Evolutionary conservation across 164 flowering plant genomes (phyloP), one percentile per base, ranked within the genome.

Genomic region (Cinnamomum micranthum): DNA sequence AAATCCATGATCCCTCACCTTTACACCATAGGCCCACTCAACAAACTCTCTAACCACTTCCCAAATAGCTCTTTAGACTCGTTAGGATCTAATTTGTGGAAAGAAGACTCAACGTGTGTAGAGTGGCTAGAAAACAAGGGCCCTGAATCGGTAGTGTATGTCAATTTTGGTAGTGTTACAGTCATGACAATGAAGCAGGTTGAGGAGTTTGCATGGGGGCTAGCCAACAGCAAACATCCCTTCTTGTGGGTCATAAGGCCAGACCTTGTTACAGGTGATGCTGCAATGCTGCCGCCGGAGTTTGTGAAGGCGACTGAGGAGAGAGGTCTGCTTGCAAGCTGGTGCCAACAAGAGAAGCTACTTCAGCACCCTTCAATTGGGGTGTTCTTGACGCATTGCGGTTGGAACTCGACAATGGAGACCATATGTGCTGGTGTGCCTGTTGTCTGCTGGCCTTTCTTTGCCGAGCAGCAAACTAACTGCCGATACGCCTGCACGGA

Each of bases 241-340:
- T 88, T 89, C 58, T 69, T 87, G 65, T 89, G 93, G 93, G 71
- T 88, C 27, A 77, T 88, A 1, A 62, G 93, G 51, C 85, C 88
- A 0, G 91, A 88, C 67, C 65, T 88, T 1, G 87, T 88, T 0
- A 51, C 41, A 2, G 93, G 89, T 0, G 85, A 87, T 0, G 4
- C 82, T 0, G 73, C 79, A 13, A 4, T 76, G 7, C 51, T 76
- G 63, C 71, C 79, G 0, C 19, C 64, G 5, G 82, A 80, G 68
- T 73, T 80, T 31, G 13, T 66, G 19, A 51, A 17, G 0, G 76
- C 41, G 70, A 79, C 73, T 2, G 15, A 41, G 41, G 76, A 25
- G 1, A 80, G 82, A 24, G 79, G 74, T 2, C 19, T 80, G 41
- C 1, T 85, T 2, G 47, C 73, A 22, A 78, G 41, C 50, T 74